Evolutionary conservation across 73 alveolate genomes (phyloP), one percentile per base, ranked within the genome.

Genomic region (Blepharisma stoltei): DNA sequence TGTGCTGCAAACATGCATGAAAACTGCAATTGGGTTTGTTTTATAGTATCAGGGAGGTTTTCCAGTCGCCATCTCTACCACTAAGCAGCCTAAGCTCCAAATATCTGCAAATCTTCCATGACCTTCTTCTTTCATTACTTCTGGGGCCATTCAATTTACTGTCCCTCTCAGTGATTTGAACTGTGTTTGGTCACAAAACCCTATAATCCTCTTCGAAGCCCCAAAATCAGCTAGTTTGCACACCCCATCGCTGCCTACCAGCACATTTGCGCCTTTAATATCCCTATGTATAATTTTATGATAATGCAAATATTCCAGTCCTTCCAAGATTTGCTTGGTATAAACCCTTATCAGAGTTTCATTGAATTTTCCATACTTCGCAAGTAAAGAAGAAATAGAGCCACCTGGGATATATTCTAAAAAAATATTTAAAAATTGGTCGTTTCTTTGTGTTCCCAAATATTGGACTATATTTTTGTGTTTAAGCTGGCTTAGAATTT

Each of bases 81-180:
- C 83, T 41, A 96, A 85, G 81, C 99, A 95, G 0, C 99, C 99
- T 66, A 95, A 49, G 65, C 97, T 86, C 98, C 99, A 95, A 23
- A 95, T 95, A 95, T 95, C 99, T 44, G 92, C 91, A 78, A 54
- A 83, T 76, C 96, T 23, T 44, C 96, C 89, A 86, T 84, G 80
- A 37, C 93, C 94, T 83, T 84, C 82, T 67, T 88, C 81, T 45
- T 85, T 83, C 32, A 93, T 83, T 6, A 92, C 98, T 83, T 96
- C 99, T 32, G 99, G 99, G 50, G 99, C 99, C 95, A 93, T 90
- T 98, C 98, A 96, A 53, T 97, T 94, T 18, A 92, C 80, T 11
- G 99, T 91, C 5, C 99, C 98, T 50, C 85, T 92, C 21, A 94
- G 75, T 47, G 98, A 86, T 18, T 81, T 85, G 50, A 90, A 86